phyloP scores from a whole-genome alignment of 1,284 basidiomycete genomes.

The Leccinum subrobustum region DNA sequence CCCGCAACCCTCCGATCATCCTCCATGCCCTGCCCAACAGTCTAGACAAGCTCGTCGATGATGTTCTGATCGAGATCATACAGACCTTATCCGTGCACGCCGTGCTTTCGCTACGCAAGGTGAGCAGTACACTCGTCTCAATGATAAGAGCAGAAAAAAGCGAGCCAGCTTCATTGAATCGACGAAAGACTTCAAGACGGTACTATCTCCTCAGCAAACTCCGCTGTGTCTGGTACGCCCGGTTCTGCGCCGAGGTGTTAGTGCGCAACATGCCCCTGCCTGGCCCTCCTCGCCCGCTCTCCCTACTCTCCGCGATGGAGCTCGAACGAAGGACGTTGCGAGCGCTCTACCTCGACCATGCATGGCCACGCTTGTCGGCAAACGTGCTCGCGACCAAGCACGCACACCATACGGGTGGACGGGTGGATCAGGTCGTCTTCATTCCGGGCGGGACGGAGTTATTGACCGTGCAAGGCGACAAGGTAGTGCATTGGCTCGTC shows the following conservation, averaged over 20 bases:
- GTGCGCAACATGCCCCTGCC: constrained; percentile 23
- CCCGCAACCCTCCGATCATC: background rate
- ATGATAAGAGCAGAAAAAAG: background rate
- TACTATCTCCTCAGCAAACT: constrained; percentile 29
- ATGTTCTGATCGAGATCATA: constrained; percentile 23
- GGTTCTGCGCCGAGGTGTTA: constrained; percentile 26
- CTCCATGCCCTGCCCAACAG: constrained; percentile 5
- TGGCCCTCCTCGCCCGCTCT: constrained; percentile 13
- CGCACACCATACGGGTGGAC: background rate
- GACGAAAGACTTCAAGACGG: constrained; percentile 26
- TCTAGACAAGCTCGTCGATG: constrained; percentile 28
- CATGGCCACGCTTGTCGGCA: constrained; percentile 23
- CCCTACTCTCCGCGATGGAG: constrained; percentile 19
- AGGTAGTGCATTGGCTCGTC: constrained; percentile 25
- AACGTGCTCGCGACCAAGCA: constrained; percentile 10
- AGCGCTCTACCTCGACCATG: constrained; percentile 24
- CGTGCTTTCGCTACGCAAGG: constrained; percentile 23
- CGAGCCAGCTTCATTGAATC: background rate
- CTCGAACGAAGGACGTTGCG: constrained; percentile 30
- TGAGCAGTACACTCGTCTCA: constrained; percentile 7
- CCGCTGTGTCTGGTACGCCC: constrained; percentile 23
- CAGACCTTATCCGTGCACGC: constrained; percentile 12
- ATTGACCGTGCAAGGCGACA: constrained; percentile 29
- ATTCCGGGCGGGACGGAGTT: constrained; percentile 27
- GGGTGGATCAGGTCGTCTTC: constrained; percentile 31